These are phyloP conservation scores for Microdochium nivale DNA, from an alignment of 2,329 filamentous ascomycete genomes.

Conservation along the genomic window DNA sequence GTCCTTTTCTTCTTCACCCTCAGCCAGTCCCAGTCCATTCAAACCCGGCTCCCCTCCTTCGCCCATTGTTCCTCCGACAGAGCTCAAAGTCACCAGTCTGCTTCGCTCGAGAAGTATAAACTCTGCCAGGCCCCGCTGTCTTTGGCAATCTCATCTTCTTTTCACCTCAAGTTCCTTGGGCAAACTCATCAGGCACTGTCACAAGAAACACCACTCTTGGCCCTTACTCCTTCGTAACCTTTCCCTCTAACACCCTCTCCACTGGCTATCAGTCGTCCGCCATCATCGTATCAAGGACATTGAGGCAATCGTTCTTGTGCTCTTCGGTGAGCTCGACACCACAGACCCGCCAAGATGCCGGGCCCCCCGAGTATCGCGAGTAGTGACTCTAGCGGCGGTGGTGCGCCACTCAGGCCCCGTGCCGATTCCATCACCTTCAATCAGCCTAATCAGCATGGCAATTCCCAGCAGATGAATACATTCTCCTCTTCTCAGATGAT, in stretches of 20 bases:
- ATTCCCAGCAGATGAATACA: too few relatives aligned
- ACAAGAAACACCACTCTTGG: too few relatives aligned
- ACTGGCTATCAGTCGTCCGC: too few relatives aligned
- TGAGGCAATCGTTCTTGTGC: too few relatives aligned
- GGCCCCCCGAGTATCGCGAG: not conserved
- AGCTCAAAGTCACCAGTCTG: not conserved
- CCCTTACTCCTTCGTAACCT: too few relatives aligned
- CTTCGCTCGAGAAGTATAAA: not conserved
- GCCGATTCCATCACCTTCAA: not conserved
- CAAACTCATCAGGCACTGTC: not conserved
- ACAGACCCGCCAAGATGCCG: not conserved
- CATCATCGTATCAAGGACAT: too few relatives aligned
- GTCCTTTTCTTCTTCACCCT: not conserved
- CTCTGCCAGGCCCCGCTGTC: not conserved
- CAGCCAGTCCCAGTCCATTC: not conserved
- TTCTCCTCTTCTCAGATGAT: not conserved
- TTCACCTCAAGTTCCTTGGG: not conserved
- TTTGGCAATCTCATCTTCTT: not conserved
- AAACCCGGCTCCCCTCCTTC: not conserved
- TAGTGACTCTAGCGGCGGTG: not conserved
- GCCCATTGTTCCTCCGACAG: not conserved
- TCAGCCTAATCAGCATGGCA: not conserved
- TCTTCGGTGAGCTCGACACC: too few relatives aligned
- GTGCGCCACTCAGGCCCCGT: not conserved
- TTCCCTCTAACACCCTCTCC: too few relatives aligned